phyloP scores from a whole-genome alignment of 2,329 filamentous ascomycete genomes.

The Claviceps sp. region DNA sequence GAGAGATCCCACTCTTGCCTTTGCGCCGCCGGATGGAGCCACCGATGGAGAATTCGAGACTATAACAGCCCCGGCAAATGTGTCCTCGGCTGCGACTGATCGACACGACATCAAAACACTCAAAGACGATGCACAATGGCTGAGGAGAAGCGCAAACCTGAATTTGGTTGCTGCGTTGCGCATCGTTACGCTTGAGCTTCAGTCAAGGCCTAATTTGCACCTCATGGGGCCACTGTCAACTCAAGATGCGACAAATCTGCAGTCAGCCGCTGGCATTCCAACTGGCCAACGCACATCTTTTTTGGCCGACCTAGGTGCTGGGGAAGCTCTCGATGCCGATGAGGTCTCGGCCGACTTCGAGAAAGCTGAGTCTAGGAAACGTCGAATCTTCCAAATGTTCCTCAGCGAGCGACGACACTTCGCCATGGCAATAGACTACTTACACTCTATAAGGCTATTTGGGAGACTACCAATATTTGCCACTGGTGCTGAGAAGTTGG shows the following conservation, averaged over 20 bases:
- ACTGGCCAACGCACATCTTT: constrained; percentile 46
- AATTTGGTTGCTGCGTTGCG: constrained; percentile 75
- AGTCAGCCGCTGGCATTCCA: constrained; percentile 56
- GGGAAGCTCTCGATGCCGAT: constrained; percentile 36
- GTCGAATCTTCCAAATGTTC: constrained; percentile 58
- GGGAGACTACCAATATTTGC: constrained; percentile 23
- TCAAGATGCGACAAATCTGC: constrained; percentile 64
- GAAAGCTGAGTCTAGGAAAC: constrained; percentile 45
- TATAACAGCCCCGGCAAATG: constrained; percentile 76
- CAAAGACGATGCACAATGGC: constrained; percentile 75
- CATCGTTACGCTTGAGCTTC: constrained; percentile 70
- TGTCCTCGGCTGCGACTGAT: constrained; percentile 52
- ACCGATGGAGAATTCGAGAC: constrained; percentile 65
- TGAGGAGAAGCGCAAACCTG: constrained; percentile 64
- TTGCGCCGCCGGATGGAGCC: constrained; percentile 45
- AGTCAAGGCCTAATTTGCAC: constrained; percentile 61
- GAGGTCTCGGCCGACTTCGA: constrained; percentile 47
- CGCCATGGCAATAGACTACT: constrained; percentile 47
- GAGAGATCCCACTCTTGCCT: constrained; percentile 54
- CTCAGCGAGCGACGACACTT: constrained; percentile 59
- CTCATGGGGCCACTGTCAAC: constrained; percentile 60
- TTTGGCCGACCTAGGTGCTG: constrained; percentile 35
- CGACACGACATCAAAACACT: constrained; percentile 64
- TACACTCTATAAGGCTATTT: constrained; percentile 35
- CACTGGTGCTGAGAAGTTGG: constrained; percentile 14